Evolutionary conservation across 495 filamentous ascomycete genomes (phyloP), one percentile per base, ranked within the genome.

Genomic region (Penicillium ucsense): DNA sequence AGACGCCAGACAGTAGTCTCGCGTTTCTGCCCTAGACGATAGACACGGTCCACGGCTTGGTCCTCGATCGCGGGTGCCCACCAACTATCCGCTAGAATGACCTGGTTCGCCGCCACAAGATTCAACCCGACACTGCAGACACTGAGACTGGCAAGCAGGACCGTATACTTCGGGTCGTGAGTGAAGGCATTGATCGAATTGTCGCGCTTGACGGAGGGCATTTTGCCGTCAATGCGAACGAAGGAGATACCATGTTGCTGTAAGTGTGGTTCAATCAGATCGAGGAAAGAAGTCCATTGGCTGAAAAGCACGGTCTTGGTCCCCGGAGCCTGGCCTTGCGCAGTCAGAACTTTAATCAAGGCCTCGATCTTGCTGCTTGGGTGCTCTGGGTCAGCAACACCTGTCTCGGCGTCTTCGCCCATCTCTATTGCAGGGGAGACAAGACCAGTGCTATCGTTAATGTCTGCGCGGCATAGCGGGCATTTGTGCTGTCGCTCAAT

Each of bases 21-120:
- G 31, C 83, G 73, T 46, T 74, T 90, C 66, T 97, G 90, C 3
- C 90, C 90, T 0, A 95, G 76, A 4, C 90, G 74, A 52, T 95
- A 88, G 11, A 95, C 90, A 1, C 90, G 82, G 59, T 97, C 90
- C 3, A 95, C 78, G 29, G 90, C 90, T 57, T 97, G 90, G 56
- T 94, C 89, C 63, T 97, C 90, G 49, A 95, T 90, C 0, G 88
- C 89, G 0, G 89, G 88, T 3, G 89, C 88, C 88, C 90, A 95
- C 90, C 88, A 95, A 38, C 77, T 83, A 59, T 97, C 90, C 0
- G 80, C 76, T 6, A 95, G 71, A 10, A 95, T 81, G 40, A 92
- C 88, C 28, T 90, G 89, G 46, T 90, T 89, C 2, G 90, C 91
- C 0, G 86, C 82, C 0, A 89, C 85, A 9, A 97, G 79, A 54